Conservation (phyloP, 805 yeast species). For the Metschnikowia continentalis region DNA sequence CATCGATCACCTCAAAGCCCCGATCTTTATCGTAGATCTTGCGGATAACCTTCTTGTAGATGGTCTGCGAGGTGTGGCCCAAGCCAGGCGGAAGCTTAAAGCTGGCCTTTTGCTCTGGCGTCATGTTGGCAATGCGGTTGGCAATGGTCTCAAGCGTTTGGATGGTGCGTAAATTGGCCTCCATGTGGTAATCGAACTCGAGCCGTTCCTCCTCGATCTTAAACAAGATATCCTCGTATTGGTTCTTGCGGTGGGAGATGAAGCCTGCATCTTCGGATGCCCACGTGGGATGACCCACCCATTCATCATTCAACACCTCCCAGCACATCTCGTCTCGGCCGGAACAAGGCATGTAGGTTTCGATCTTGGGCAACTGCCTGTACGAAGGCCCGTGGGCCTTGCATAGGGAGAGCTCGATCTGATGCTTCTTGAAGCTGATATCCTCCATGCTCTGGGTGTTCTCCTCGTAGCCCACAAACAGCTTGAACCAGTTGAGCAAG, state of each 20-base stretch:
- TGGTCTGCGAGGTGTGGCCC: constrained; percentile 87
- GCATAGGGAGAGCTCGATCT: constrained; percentile 82
- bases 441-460: constrained; percentile 85
- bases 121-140: constrained; percentile 88
- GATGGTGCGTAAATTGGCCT: constrained; percentile 88
- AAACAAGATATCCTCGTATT: constrained; percentile 92
- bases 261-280: constrained; percentile 99
- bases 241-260: constrained; percentile 97
- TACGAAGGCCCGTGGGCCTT: constrained; percentile 95
- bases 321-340: constrained; percentile 99
- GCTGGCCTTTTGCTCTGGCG: constrained; percentile 77
- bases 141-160: constrained; percentile 95
- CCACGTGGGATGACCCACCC: constrained; percentile 99
- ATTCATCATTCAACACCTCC: constrained; percentile 97
- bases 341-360: constrained; percentile 94
- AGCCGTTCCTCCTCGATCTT: constrained; percentile 97
- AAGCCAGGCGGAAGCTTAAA: constrained; percentile 90
- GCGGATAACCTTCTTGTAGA: constrained; percentile 88
- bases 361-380: constrained; percentile 86
- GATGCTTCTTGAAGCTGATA: constrained; percentile 83
- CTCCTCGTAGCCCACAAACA: constrained; percentile 84
- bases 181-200: constrained; percentile 95
- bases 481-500: constrained; percentile 84
- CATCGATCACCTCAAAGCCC: constrained; percentile 94
- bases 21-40: constrained; percentile 91